These are phyloP conservation scores for Neocucurbitaria cava DNA, from an alignment of 2,329 filamentous ascomycete species.

Conservation along the genomic window DNA sequence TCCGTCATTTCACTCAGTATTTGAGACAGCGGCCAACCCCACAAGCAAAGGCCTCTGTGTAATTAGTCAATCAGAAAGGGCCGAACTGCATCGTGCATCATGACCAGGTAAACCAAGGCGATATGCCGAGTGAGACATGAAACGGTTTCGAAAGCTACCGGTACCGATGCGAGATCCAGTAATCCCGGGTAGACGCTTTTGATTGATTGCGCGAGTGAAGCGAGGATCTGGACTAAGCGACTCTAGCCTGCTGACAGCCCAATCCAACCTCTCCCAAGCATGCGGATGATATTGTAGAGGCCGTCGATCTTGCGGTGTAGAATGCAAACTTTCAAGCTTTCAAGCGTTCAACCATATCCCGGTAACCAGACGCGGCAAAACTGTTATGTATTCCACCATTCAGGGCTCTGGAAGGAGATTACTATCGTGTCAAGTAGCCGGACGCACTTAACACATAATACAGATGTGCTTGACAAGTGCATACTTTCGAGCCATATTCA, in stretches of 20 bases:
- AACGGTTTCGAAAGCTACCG: slow-evolving; percentile 3
- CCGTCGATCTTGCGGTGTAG: background rate
- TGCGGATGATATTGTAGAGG: background rate
- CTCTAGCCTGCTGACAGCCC: background rate
- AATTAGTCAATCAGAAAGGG: background rate
- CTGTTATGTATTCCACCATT: background rate
- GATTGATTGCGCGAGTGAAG: slow-evolving; percentile 12
- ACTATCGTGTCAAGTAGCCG: background rate
- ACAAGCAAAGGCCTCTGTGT: background rate
- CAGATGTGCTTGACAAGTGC: background rate
- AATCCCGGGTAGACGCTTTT: slow-evolving; percentile 14
- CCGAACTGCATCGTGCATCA: background rate
- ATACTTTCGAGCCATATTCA: background rate
- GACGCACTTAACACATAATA: background rate
- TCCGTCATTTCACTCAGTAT: background rate
- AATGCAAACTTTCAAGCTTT: background rate
- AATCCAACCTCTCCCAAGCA: slow-evolving; percentile 10
- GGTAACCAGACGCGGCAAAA: background rate
- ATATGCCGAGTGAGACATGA: background rate
- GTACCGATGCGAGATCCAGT: slow-evolving; percentile 5
- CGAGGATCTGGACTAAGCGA: slow-evolving; percentile 8
- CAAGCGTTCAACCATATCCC: background rate
- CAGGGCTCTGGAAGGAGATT: background rate
- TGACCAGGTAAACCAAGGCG: slow-evolving; percentile 1
- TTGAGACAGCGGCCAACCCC: background rate